Evolutionary conservation across 2,329 filamentous ascomycete species (phyloP), one percentile per base, ranked within the genome.

Genomic region (Fusarium sp.): DNA sequence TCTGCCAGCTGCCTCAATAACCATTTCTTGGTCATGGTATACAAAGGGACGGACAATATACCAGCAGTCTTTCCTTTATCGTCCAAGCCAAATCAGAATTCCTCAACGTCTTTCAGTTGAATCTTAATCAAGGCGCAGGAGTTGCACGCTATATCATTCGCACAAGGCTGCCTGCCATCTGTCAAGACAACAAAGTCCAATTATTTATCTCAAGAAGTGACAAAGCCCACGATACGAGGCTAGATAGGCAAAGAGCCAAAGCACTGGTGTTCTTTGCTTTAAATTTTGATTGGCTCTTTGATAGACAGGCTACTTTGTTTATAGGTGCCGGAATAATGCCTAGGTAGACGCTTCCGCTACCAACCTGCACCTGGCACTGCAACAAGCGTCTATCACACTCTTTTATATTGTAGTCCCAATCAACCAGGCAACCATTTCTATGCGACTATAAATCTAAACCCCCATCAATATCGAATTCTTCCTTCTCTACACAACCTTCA

Each of bases 141-240:
- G 9, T 25, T 47, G 2, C 15, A 37, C 18, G n/a, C 21, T 18
- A 23, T 10, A 9, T 12, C 19, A 18, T 3, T 30, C 10, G 10
- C 2, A 18, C 19, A 59, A 62, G 47, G 32, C 21, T 21, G 8
- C 10, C 21, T 21, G 8, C 10, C 54, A 28, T 4, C 13, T 21
- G 16, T 16, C 7, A 15, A 9, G 32, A 16, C 33, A 16, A 44
- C 60, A 67, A 44, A 67, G 11, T 18, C 21, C 25, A 46, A 25
- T 30, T 18, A 19, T 21, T n/a, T 4, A 15, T 13, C 30, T 6
- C 9, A 21, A 10, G 4, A 38, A 21, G 3, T 23, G 5, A 44
- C 40, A 61, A 67, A 47, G 42, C 33, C 4, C 19, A 0, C 0
- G 0, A 0, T n/a, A 0, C 0, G 0, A 0, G 18, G 56, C 43